These are phyloP conservation scores for Piper longum DNA, from an alignment of 164 flowering plant species.

Conservation along the genomic window DNA sequence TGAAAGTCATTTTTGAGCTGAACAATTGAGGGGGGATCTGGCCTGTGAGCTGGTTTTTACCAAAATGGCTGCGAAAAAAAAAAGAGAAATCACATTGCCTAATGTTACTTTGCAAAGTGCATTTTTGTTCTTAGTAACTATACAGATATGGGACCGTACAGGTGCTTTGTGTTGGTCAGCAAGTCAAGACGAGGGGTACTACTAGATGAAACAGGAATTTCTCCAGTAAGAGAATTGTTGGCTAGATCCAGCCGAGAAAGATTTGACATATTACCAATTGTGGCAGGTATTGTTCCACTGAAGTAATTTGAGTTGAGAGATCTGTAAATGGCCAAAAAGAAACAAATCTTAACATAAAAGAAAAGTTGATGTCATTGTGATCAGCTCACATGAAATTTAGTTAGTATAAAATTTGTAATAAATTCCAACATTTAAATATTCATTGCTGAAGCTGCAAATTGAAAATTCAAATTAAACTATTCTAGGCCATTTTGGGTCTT, in stretches of 20 bases:
- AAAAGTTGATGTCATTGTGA: too few species aligned
- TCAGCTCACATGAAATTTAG: neutral
- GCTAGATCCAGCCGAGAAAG: slow-evolving; percentile 84
- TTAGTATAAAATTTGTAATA: neutral
- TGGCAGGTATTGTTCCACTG: slow-evolving; percentile 56
- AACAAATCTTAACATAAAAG: too few species aligned
- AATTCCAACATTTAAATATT: too few species aligned
- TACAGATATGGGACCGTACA: slow-evolving; percentile 18
- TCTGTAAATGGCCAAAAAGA: slow-evolving; percentile 25
- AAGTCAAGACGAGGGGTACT: slow-evolving; percentile 58
- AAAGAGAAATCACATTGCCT: neutral
- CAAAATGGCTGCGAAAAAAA: slow-evolving; percentile 57
- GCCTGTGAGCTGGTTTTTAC: slow-evolving; percentile 73
- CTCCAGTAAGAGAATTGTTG: slow-evolving; percentile 68
- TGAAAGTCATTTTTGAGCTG: slow-evolving; percentile 53
- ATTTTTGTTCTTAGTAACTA: neutral
- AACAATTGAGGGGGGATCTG: slow-evolving; percentile 52
- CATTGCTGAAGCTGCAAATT: neutral
- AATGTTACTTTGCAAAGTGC: too few species aligned
- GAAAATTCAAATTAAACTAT: too few species aligned
- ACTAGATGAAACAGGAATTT: slow-evolving; percentile 54
- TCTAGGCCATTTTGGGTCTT: neutral
- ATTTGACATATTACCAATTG: slow-evolving; percentile 65
- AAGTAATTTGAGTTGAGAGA: slow-evolving; percentile 80
- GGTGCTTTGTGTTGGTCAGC: slow-evolving; percentile 62